These are phyloP conservation scores for Pleurotus giganteus DNA, from an alignment of 768 basidiomycete genomes.

Conservation along the genomic window DNA sequence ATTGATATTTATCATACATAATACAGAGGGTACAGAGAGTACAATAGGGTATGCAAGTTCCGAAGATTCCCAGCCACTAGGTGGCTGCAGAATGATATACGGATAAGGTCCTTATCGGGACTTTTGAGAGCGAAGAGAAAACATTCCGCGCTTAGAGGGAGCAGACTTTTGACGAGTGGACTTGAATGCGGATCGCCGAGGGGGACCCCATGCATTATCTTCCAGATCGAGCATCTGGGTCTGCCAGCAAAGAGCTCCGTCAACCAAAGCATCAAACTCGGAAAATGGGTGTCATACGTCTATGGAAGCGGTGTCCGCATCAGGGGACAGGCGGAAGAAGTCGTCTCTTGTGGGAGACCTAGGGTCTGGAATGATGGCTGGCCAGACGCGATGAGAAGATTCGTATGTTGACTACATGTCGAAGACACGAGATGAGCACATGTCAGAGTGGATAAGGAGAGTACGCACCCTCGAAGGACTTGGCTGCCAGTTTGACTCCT, in stretches of 20 bases:
- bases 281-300: slow-evolving; percentile 1
- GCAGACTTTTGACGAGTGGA: background rate
- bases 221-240: slow-evolving; percentile 31
- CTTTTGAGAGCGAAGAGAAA: background rate
- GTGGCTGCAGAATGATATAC: too few species aligned
- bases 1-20: too few species aligned
- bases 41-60: too few species aligned
- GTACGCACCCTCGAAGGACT: background rate
- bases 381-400: background rate
- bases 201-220: slow-evolving; percentile 37
- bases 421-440: background rate
- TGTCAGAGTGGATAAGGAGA: background rate
- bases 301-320: slow-evolving; percentile 5
- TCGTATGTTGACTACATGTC: slow-evolving; percentile 3
- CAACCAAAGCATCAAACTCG: background rate
- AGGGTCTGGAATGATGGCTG: background rate
- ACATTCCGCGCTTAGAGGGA: background rate
- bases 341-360: background rate
- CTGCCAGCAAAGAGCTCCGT: background rate
- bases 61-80: too few species aligned
- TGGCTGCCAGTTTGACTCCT: slow-evolving; percentile 1
- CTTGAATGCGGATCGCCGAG: slow-evolving; percentile 13
- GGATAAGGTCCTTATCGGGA: too few species aligned
- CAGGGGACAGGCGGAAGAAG: slow-evolving; percentile 1
- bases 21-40: too few species aligned